Conservation (phyloP, 2,329 filamentous ascomycete species). For the Fusarium nurragi region DNA sequence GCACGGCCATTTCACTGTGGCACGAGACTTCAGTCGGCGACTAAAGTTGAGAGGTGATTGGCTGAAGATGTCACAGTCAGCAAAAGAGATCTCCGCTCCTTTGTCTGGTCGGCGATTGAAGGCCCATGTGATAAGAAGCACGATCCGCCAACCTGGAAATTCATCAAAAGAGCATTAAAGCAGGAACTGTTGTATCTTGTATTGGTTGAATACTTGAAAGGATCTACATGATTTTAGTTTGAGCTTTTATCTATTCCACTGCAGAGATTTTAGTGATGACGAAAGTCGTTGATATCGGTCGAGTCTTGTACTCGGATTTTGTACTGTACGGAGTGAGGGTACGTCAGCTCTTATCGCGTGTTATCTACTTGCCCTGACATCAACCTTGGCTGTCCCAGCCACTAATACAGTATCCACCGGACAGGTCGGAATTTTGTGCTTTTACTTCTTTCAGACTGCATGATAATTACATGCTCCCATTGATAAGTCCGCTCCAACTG, state of each 20-base stretch:
- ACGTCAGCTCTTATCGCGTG: neutral
- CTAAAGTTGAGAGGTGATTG: neutral
- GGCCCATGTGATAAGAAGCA: neutral
- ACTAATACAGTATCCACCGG: constrained; percentile 2
- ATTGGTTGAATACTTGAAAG: too few relatives aligned
- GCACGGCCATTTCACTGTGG: too few relatives aligned
- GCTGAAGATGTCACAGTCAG: accelerated
- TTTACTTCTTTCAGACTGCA: neutral
- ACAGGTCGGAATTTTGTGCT: neutral
- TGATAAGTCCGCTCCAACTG: neutral
- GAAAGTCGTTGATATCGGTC: too few relatives aligned
- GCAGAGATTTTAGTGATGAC: too few relatives aligned
- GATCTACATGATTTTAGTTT: too few relatives aligned
- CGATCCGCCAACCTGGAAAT: too few relatives aligned
- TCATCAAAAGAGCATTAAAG: neutral
- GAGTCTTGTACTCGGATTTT: neutral
- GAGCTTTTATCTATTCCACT: too few relatives aligned
- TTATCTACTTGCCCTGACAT: neutral
- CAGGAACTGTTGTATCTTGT: too few relatives aligned
- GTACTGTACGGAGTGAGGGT: neutral
- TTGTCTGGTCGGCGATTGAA: neutral
- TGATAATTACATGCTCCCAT: neutral
- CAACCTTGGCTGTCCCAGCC: too few relatives aligned
- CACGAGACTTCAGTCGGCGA: neutral
- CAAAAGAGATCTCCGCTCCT: neutral